These are phyloP conservation scores for Cercospora sojina DNA, from an alignment of 2,329 filamentous ascomycete genomes.

Conservation along the genomic window DNA sequence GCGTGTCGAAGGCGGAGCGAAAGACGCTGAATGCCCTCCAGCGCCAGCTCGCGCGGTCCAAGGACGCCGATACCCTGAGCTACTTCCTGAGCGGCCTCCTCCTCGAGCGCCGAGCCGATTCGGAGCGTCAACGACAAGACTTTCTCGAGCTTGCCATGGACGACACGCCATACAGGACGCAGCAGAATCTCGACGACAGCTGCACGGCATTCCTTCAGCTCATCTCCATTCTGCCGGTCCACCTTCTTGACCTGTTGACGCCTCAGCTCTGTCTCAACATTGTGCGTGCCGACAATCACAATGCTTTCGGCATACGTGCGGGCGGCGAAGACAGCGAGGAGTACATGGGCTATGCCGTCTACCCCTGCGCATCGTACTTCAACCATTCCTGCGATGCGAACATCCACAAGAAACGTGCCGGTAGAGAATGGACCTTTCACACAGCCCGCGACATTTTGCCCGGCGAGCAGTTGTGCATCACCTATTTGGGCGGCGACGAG, in stretches of 20 bases:
- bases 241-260: constrained; percentile 39
- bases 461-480: constrained; percentile 50
- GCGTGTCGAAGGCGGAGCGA: constrained; percentile 17
- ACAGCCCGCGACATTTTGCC: constrained; percentile 37
- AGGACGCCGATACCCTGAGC: constrained; percentile 42
- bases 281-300: constrained; percentile 46
- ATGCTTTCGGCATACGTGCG: constrained; percentile 48
- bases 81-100: constrained; percentile 46
- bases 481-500: constrained; percentile 51
- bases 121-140: constrained; percentile 33
- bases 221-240: constrained; percentile 41
- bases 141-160: constrained; percentile 44
- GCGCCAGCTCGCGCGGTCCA: constrained; percentile 15
- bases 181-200: constrained; percentile 42
- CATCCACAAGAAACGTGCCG: constrained; percentile 44
- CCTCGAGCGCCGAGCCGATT: constrained; percentile 34
- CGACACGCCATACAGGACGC: constrained; percentile 43
- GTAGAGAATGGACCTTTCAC: constrained; percentile 45
- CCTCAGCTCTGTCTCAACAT: constrained; percentile 39
- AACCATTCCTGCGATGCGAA: constrained; percentile 51
- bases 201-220: constrained; percentile 47
- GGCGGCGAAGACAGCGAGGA: constrained; percentile 46
- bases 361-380: constrained; percentile 50
- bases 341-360: constrained; percentile 51
- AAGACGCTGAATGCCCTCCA: constrained; percentile 17